phyloP scores from a whole-genome alignment of 169 alveolate species.

The Plasmodium fragile region DNA sequence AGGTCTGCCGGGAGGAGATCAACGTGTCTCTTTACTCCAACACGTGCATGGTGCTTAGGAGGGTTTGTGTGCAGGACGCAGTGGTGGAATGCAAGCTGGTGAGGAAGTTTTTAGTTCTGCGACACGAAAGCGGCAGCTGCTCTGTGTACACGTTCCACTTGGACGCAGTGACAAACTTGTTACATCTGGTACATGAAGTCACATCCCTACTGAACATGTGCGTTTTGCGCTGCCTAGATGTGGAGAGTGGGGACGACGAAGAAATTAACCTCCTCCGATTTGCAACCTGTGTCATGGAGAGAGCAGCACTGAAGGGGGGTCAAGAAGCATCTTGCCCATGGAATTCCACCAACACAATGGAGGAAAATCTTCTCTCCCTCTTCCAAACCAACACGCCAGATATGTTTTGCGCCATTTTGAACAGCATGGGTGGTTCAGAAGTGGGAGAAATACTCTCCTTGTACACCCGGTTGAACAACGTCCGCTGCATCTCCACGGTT shows the following conservation, averaged over 20 bases:
- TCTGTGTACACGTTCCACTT: slow-evolving; percentile 1
- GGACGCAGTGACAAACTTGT: not conserved
- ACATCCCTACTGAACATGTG: slow-evolving; percentile 7
- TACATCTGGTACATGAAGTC: not conserved
- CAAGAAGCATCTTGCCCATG: not conserved
- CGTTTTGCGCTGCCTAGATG: slow-evolving; percentile 6
- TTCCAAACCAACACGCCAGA: not conserved
- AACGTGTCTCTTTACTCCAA: slow-evolving; percentile 4
- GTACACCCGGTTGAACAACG: not conserved
- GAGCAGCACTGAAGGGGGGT: not conserved
- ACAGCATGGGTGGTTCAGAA: not conserved
- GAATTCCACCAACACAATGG: not conserved
- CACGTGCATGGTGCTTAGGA: slow-evolving; percentile 25
- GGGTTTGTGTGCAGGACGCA: not conserved
- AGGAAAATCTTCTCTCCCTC: not conserved
- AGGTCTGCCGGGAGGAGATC: slow-evolving; percentile 34
- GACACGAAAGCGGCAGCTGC: slow-evolving; percentile 9
- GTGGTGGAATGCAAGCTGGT: slow-evolving; percentile 9
- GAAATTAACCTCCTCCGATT: slow-evolving; percentile 3
- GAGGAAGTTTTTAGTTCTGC: not conserved
- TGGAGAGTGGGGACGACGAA: not conserved
- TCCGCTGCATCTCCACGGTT: slow-evolving; percentile 19
- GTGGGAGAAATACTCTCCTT: not conserved
- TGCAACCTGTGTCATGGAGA: not conserved
- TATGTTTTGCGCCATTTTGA: not conserved